A percentile compares a stretch with the other conserved stretches of the same genome.
These are phyloP conservation scores for Corylus americana DNA, from an alignment of 306 rosid genomes.

Conservation along the genomic window DNA sequence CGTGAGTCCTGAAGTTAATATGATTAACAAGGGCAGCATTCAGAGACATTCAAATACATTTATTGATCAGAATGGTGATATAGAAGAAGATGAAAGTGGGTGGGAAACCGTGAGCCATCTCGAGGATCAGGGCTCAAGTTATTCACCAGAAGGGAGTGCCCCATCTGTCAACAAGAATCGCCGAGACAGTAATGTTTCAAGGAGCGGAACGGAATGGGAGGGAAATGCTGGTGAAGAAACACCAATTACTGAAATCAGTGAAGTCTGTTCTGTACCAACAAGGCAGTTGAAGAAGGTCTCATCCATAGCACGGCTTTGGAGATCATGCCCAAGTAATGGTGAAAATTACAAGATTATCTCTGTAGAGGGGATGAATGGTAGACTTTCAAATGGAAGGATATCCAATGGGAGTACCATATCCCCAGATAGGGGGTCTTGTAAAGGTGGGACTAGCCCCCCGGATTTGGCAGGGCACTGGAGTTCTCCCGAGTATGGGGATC, in stretches of 20 bases:
- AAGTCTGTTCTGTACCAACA: slow-evolving; percentile 58
- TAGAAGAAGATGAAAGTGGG: slow-evolving; percentile 93
- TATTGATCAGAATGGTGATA: slow-evolving; percentile 55
- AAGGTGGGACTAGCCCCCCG: slow-evolving; percentile 64
- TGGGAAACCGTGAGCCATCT: slow-evolving; percentile 94
- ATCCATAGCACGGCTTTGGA: slow-evolving; percentile 76
- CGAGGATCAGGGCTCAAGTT: slow-evolving; percentile 90
- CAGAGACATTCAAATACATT: slow-evolving; percentile 49
- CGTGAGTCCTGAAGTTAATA: slow-evolving; percentile 62
- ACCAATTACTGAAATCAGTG: slow-evolving; percentile 71
- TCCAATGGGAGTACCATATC: slow-evolving; percentile 57
- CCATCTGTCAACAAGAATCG: slow-evolving; percentile 59
- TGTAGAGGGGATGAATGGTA: slow-evolving; percentile 63
- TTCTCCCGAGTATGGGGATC: slow-evolving; percentile 65
- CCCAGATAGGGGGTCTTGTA: slow-evolving; percentile 61
- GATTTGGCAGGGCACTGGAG: slow-evolving; percentile 67
- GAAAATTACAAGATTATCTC: slow-evolving; percentile 70
- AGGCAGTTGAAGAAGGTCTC: slow-evolving; percentile 75
- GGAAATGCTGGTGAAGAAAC: slow-evolving; percentile 58
- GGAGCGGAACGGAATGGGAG: slow-evolving; percentile 73
- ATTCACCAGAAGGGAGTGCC: slow-evolving; percentile 73
- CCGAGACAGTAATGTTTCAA: slow-evolving; percentile 55
- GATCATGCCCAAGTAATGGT: slow-evolving; percentile 67
- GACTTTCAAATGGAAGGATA: slow-evolving; percentile 74
- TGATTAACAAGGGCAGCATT: slow-evolving; percentile 39